These are phyloP conservation scores for Neltuma alba DNA, from an alignment of 306 rosid genomes.

Conservation along the genomic window DNA sequence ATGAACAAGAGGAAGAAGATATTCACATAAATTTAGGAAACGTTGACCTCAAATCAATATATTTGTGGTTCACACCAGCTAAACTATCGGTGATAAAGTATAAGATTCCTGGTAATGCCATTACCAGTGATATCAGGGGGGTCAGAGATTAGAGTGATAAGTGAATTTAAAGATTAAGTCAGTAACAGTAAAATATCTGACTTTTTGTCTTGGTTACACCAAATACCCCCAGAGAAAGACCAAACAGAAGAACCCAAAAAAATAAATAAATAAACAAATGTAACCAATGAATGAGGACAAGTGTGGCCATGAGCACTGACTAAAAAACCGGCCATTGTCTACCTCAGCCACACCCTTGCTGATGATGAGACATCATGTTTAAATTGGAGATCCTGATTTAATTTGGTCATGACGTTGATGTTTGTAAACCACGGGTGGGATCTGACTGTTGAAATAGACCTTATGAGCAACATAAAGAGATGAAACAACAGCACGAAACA, in stretches of 20 bases:
- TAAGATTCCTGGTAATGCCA: constrained; percentile 29
- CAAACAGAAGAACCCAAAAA: constrained; percentile 35
- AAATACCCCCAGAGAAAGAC: constrained; percentile 9
- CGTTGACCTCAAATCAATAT: constrained; percentile 27
- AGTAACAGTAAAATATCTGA: constrained; percentile 38
- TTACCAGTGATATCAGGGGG: neutral
- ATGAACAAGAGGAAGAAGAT: constrained; percentile 14
- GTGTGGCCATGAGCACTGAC: constrained; percentile 43
- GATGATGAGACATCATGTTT: constrained; percentile 29
- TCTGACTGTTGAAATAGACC: constrained; percentile 66
- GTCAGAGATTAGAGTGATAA: constrained; percentile 45
- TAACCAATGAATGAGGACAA: constrained; percentile 49
- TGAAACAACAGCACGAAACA: constrained; percentile 26
- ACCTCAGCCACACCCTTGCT: constrained; percentile 35
- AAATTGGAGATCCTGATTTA: constrained; percentile 28
- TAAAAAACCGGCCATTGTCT: constrained; percentile 42
- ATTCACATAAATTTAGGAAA: neutral
- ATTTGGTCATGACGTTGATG: constrained; percentile 50
- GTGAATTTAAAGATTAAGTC: constrained; percentile 56
- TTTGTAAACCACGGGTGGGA: constrained; percentile 54
- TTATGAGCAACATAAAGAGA: constrained; percentile 5
- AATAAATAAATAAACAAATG: no score
- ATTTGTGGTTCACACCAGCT: constrained; percentile 37
- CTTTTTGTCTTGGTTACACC: constrained; percentile 33
- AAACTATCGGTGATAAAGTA: constrained; percentile 21